Base-by-base conservation (phyloP, 179 eudicot species). In the Silene noctiflora region DNA sequence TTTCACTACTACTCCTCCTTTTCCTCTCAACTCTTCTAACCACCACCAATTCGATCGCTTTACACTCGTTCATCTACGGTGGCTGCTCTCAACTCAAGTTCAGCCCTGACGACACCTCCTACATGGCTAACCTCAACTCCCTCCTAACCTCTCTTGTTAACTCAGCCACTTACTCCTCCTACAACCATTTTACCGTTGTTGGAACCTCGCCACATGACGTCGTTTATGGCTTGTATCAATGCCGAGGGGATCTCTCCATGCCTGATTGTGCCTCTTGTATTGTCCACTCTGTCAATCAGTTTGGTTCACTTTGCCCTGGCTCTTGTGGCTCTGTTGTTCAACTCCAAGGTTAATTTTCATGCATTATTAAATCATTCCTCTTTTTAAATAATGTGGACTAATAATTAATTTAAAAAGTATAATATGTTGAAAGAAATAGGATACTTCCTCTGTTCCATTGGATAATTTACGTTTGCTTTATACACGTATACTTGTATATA, bases 191-290 rank as follows among this genome's bases (percentile, higher is more conserved):
- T 83, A 85, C 92, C 10, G 79, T 89, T 6, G 88, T 83, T n/a
- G 89, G 91, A 4, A 21, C 86, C 48, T 63, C 80, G 63, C 73
- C 80, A 3, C 61, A 21, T 58, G 93, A 86, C 84, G 69, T 80
- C 76, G 85, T 90, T 61, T 86, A 91, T 81, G 95, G 93, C 78
- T 88, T 91, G 72, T 94, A 81, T 84, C 98, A 94, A 58, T 94
- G 98, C 78, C 92, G 95, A 7, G 95, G 98, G 2, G 98, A 91
- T 86, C 87, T 93, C 60, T 63, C 79, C 19, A 80, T 69, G 87
- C 83, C 88, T 4, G 88, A 81, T 56, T 93, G 98, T 83, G 82
- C 79, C 39, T 69, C 76, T 4, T 93, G 98, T 39, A 85, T 93
- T 0, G 78, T 81, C 31, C 61, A 46, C 74, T 79, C 97, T 0